Conservation (phyloP, 2,329 filamentous ascomycete species). For the Aspergillus melleus region DNA sequence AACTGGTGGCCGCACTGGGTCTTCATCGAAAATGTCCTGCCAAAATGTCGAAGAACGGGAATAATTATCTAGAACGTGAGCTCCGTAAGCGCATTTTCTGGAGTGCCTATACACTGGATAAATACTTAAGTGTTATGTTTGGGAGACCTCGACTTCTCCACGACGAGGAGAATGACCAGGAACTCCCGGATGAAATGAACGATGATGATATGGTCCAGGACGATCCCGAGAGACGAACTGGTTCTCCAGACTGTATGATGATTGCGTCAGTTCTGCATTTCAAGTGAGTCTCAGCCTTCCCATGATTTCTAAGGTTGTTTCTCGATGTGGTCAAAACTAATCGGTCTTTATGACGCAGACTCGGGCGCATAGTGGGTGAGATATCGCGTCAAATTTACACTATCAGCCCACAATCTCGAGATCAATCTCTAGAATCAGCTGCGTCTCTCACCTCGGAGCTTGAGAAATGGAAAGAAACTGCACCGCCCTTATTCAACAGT, state of each 20-base stretch:
- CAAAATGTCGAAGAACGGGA: constrained; percentile 30
- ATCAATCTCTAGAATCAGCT: constrained; percentile 34
- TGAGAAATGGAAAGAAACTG: constrained; percentile 38
- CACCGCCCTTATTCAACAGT: constrained; percentile 38
- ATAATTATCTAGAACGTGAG: constrained; percentile 45
- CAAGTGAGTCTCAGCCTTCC: constrained; percentile 23
- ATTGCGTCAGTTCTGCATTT: constrained; percentile 41
- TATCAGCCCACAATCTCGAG: constrained; percentile 31
- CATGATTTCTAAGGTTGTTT: not conserved
- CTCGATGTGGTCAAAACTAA: not conserved
- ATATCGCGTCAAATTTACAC: constrained; percentile 48
- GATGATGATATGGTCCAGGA: constrained; percentile 57
- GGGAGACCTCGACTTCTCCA: constrained; percentile 62
- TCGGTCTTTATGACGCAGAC: constrained; percentile 26
- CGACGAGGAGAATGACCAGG: constrained; percentile 64
- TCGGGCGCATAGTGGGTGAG: constrained; percentile 53
- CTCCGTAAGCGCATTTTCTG: constrained; percentile 62
- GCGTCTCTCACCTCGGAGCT: constrained; percentile 36
- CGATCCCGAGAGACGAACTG: constrained; percentile 35
- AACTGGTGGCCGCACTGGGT: constrained; percentile 52
- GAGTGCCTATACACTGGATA: constrained; percentile 63
- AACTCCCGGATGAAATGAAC: constrained; percentile 56
- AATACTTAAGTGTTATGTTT: constrained; percentile 63
- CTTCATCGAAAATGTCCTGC: constrained; percentile 36
- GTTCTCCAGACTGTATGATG: constrained; percentile 41